Evolutionary conservation across 2,329 filamentous ascomycete genomes (phyloP).

Genomic region (Fonsecaea erecta): DNA sequence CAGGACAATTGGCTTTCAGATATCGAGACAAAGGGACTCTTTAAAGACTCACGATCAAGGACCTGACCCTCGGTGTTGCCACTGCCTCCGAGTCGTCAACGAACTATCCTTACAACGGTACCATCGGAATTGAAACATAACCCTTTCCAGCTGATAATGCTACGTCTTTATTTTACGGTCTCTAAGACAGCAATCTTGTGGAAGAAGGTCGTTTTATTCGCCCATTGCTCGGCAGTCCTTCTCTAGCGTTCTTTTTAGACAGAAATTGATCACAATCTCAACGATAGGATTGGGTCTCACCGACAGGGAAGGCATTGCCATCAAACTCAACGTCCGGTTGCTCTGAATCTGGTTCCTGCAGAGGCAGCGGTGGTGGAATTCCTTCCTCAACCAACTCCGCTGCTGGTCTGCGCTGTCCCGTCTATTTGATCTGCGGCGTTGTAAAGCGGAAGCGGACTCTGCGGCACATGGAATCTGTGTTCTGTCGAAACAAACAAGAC

Average conservation of each 20-base stretch:
- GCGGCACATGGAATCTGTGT: too few species aligned
- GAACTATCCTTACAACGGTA: neutral
- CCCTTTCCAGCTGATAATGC: neutral
- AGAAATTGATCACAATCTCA: neutral
- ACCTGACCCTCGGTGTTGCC: neutral
- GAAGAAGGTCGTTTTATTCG: neutral
- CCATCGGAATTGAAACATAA: neutral
- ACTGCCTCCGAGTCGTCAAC: neutral
- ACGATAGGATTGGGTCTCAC: neutral
- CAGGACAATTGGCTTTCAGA: neutral
- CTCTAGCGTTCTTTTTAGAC: neutral
- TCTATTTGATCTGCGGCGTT: neutral
- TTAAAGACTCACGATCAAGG: neutral
- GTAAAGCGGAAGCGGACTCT: neutral
- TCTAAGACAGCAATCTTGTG: neutral
- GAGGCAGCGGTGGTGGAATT: neutral
- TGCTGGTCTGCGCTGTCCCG: neutral
- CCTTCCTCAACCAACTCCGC: neutral
- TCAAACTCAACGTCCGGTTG: neutral
- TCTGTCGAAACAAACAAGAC: too few species aligned
- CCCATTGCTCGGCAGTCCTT: neutral
- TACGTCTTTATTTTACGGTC: neutral
- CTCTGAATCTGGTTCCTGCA: neutral
- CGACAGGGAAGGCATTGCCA: neutral
- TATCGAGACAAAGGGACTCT: neutral